A percentile compares a stretch with the other conserved stretches of the same genome.
These are phyloP conservation scores for Trichophyton rubrum DNA, from an alignment of 2,329 filamentous ascomycete species.

Conservation along the genomic window DNA sequence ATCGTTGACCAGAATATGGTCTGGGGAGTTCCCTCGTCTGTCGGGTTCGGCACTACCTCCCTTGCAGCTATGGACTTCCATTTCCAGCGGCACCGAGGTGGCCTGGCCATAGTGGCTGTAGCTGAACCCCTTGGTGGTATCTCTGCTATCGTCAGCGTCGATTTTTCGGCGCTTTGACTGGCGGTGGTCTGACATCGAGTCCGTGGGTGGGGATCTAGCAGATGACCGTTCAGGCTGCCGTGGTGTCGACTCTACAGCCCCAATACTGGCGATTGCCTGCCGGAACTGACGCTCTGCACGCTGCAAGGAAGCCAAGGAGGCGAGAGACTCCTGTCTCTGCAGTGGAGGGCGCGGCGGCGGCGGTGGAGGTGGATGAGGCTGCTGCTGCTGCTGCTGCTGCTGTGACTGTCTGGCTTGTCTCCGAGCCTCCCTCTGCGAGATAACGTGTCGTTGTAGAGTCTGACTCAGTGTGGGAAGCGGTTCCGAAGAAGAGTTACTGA, in stretches of 20 bases:
- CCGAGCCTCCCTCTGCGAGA: too few relatives aligned
- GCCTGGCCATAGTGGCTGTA: constrained; percentile 85
- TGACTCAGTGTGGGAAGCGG: background rate
- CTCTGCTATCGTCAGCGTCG: constrained; percentile 47
- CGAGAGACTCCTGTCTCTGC: constrained; percentile 1
- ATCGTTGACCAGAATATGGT: constrained; percentile 76
- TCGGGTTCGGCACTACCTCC: constrained; percentile 36
- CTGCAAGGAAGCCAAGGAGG: background rate
- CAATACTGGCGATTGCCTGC: background rate
- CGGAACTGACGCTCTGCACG: constrained; percentile 1
- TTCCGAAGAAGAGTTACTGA: background rate
- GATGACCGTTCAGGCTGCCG: background rate
- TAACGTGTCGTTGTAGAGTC: background rate
- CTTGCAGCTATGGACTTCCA: constrained; percentile 85
- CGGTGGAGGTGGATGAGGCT: too few relatives aligned
- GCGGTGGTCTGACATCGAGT: constrained; percentile 4
- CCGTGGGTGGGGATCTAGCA: background rate
- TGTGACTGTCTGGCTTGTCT: too few relatives aligned
- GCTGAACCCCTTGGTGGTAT: constrained; percentile 45
- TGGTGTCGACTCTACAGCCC: background rate
- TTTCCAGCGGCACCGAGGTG: constrained; percentile 63
- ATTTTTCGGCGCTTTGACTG: constrained; percentile 56
- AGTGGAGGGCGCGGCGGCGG: background rate
- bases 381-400: too few relatives aligned
- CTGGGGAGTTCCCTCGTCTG: constrained; percentile 49